Evolutionary conservation across 345 rosid genomes (phyloP), one percentile per base, ranked within the genome.

Genomic region (Erodium maritimum): DNA sequence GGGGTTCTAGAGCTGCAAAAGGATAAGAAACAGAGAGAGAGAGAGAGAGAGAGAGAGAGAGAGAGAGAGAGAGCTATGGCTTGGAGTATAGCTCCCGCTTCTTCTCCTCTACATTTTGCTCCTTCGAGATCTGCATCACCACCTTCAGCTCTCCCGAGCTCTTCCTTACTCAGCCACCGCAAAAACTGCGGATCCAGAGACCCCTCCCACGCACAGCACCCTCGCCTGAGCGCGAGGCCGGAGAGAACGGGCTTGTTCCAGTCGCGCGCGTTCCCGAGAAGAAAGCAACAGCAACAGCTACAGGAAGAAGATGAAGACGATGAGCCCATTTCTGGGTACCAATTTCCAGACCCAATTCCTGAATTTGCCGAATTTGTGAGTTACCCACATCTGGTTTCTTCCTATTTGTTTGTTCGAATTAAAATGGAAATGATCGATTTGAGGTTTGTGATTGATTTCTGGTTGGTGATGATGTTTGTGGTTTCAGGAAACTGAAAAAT

Each of bases 281-380:
- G 29, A 21, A 17, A 24, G 46, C 60, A 24, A 60, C 23, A 4
- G 50, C n/a, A 5, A 16, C 0, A 48, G n/a, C n/a, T n/a, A 20
- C 62, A 22, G 20, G 9, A 12, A 20, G 19, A 23, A 21, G 53
- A 3, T 12, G 4, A 54, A 21, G 11, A n/a, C 19, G 42, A 13
- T 23, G 22, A 21, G 5, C 20, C 55, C 56, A 9, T 10, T 22
- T 1, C 87, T 0, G 95, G 83, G 66, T 86, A 86, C 75, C 76
- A 79, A 66, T 88, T 88, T 60, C 96, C 95, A 0, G 94, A 86
- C 77, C 91, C 95, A 17, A 88, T 88, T 68, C 91, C 96, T 1
- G 95, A 88, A 69, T 91, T 91, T 63, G 91, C 96, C 23, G 87
- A 77, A 66, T 73, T 78, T 3, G 98, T 86, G 68, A 82, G 86